Base-by-base conservation (phyloP, 306 rosid species). In the Abrus pulchellus region DNA sequence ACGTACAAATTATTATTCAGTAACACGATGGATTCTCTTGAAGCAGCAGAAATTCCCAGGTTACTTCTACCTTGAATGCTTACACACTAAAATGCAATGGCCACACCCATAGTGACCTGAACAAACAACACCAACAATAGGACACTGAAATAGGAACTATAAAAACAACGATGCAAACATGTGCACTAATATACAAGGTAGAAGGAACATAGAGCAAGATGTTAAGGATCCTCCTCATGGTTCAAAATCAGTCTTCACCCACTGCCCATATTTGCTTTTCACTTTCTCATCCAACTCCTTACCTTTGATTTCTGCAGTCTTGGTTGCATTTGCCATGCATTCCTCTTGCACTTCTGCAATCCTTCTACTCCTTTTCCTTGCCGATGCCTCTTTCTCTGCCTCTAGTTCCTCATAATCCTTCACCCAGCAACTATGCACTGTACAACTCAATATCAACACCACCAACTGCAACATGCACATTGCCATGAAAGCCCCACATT, bases 401-500 rank as follows among this genome's bases (percentile, higher is more conserved):
- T 87, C 93, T 70, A 90, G 50, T 66, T 89, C 93, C 47, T 90
- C 90, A 40, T 91, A 87, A 80, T 91, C 90, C 74, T 89, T 90
- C 64, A 90, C 86, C 94, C 92, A 87, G 56, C 98, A 93, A 60
- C 89, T 86, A 72, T 90, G 93, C 48, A 91, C 93, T 3, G 77
- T 86, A 83, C 97, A 91, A 81, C 89, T 89, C 89, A 93, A 12
- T 50, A 88, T 62, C 75, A 93, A 8, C 36, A 89, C 93, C 56
- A 84, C 84, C 53, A 86, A 13, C 77, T 93, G 97, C 80, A 93
- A 33, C 86, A 91, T 43, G 62, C 90, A 75, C 92, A 91, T 90
- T 1, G 90, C 97, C 97, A 86, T 87, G 80, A 90, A 10, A n/a
- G 83, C 90, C 69, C 98, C 98, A 44, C 94, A 91, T 80, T 90